Evolutionary conservation across 2,329 filamentous ascomycete species (phyloP).

Genomic region (Cadophora gregata): DNA sequence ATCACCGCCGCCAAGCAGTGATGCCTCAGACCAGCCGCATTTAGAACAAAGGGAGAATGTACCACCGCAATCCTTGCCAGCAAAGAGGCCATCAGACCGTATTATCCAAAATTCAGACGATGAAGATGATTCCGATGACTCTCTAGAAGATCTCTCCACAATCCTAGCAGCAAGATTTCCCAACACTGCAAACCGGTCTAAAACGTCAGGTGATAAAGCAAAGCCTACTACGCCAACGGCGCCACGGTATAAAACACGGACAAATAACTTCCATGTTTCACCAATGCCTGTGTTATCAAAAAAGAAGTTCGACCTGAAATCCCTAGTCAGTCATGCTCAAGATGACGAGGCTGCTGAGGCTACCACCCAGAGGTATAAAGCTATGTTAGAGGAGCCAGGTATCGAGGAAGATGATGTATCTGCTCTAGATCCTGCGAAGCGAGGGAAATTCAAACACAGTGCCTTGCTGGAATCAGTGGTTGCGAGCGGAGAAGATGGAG

Average conservation of each 20-base stretch:
- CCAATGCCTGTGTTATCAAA: constrained; percentile 58
- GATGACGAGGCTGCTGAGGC: constrained; percentile 65
- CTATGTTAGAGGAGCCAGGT: constrained; percentile 37
- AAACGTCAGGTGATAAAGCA: constrained; percentile 25
- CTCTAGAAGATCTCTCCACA: constrained; percentile 57
- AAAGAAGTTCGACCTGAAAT: constrained; percentile 69
- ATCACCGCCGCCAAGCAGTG: constrained; percentile 30
- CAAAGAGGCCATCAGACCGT: constrained; percentile 14
- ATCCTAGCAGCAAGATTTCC: constrained; percentile 27
- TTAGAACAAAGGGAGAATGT: constrained; percentile 13
- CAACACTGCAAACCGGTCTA: constrained; percentile 18
- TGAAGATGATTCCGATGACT: constrained; percentile 61
- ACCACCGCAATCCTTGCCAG: neutral
- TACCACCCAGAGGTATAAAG: constrained; percentile 52
- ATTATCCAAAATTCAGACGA: constrained; percentile 75
- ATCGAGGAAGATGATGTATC: constrained; percentile 21
- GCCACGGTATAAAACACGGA: constrained; percentile 26
- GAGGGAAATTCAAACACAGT: constrained; percentile 40
- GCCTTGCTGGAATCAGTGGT: constrained; percentile 50
- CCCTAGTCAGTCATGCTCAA: constrained; percentile 63
- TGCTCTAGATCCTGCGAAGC: constrained; percentile 8
- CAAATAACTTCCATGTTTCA: constrained; percentile 44
- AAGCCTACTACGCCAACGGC: constrained; percentile 25
- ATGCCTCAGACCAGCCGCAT: neutral
- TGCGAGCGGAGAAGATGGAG: constrained; percentile 50